A percentile compares a stretch with the other conserved stretches of the same genome.
These are phyloP conservation scores for Sonneratia alba DNA, from an alignment of 345 rosid genomes.

Conservation along the genomic window DNA sequence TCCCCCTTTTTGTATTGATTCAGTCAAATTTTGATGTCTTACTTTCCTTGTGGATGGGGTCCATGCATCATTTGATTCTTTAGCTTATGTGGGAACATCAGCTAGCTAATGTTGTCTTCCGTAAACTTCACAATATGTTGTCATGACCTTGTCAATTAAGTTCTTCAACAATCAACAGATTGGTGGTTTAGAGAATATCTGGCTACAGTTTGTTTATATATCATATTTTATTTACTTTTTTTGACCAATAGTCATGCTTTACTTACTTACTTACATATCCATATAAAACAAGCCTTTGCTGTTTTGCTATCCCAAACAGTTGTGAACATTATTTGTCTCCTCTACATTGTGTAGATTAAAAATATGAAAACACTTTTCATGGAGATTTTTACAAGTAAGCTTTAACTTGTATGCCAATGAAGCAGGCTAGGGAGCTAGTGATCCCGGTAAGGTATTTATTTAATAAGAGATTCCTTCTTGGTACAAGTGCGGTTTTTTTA, in stretches of 20 bases:
- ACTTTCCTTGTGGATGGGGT: not conserved
- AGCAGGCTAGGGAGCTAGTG: not conserved
- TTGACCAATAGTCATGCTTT: too few species aligned
- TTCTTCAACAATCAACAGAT: not conserved
- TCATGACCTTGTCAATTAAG: not conserved
- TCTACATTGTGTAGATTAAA: not conserved
- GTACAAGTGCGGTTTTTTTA: not conserved
- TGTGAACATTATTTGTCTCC: not conserved
- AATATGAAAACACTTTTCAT: not conserved
- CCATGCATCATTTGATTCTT: not conserved
- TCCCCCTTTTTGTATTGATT: not conserved
- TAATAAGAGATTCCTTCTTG: not conserved
- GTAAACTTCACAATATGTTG: not conserved
- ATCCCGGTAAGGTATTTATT: not conserved
- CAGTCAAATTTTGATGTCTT: not conserved
- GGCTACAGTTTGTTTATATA: not conserved
- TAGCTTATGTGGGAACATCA: not conserved
- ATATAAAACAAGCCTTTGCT: not conserved
- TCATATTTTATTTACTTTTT: too few species aligned
- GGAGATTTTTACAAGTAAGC: not conserved
- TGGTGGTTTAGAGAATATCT: not conserved
- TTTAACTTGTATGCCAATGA: not conserved
- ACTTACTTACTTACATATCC: not conserved
- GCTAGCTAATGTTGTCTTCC: not conserved
- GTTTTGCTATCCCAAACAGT: not conserved